Conservation (phyloP, 495 filamentous ascomycete genomes). For the Aspergillus homomorphus region DNA sequence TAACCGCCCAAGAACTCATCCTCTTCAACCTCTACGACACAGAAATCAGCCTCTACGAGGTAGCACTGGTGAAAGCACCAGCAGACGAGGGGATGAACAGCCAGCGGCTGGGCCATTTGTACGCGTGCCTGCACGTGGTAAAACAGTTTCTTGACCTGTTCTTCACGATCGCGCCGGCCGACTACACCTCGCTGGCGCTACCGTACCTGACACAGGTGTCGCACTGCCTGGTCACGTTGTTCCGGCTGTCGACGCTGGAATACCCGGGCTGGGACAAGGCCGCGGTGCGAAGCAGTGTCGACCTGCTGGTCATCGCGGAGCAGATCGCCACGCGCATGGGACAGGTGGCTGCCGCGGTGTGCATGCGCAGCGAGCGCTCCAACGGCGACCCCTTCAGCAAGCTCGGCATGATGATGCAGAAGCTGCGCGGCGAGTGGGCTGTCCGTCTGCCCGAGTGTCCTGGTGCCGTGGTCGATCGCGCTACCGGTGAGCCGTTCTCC, state of each 20-base stretch:
- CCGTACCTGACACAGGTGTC: constrained; percentile 12
- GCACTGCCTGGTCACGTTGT: constrained; percentile 16
- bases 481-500: background rate
- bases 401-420: constrained; percentile 2
- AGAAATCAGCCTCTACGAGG: constrained; percentile 9
- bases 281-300: constrained; percentile 7
- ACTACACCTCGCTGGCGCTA: constrained; percentile 7
- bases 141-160: constrained; percentile 13
- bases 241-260: constrained; percentile 19
- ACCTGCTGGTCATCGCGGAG: constrained; percentile 8
- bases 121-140: constrained; percentile 18
- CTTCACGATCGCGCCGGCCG: constrained; percentile 7
- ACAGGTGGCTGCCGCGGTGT: background rate
- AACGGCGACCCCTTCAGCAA: background rate
- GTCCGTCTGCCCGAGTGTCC: background rate
- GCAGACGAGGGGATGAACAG: constrained; percentile 3
- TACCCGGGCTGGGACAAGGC: constrained; percentile 20
- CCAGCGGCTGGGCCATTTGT: constrained; percentile 16
- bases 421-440: background rate
- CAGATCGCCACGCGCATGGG: constrained; percentile 2
- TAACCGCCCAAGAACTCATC: background rate
- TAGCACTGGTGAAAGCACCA: constrained; percentile 2
- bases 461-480: background rate
- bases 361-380: background rate
- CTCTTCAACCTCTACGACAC: constrained; percentile 8